Evolutionary conservation across 176 grass and related monocot species (phyloP).

Genomic region (Triticum dicoccoides): DNA sequence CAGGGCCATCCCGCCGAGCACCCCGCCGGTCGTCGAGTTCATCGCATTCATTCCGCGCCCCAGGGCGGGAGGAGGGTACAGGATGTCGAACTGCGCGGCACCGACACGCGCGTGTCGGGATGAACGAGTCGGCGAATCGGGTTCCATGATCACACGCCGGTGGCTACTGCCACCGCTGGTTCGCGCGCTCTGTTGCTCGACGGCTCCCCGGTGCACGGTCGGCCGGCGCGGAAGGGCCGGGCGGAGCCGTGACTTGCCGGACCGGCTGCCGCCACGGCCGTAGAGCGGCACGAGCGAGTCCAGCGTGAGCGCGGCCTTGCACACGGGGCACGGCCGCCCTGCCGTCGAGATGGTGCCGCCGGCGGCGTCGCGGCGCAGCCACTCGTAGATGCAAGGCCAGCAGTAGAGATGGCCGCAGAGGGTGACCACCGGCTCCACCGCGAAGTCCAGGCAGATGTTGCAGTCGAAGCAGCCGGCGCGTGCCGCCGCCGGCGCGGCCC

Average conservation of each 20-base stretch:
- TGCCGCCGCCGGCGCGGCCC: neutral
- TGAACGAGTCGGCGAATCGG: neutral
- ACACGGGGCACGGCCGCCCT: conserved; percentile 65
- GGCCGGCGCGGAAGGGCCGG: conserved; percentile 47
- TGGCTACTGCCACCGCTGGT: neutral
- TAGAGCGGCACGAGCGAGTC: conserved; percentile 80
- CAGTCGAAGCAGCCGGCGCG: conserved; percentile 73
- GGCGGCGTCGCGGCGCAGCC: conserved; percentile 47
- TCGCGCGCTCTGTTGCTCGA: neutral
- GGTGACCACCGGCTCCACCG: conserved; percentile 81
- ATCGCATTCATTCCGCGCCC: conserved; percentile 15
- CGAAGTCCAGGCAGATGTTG: conserved; percentile 89
- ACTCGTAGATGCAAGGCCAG: conserved; percentile 98
- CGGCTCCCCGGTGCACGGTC: conserved; percentile 16
- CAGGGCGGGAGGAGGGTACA: neutral
- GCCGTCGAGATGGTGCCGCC: neutral
- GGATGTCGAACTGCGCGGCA: neutral
- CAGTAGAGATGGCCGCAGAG: conserved; percentile 96
- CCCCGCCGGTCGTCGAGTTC: conserved; percentile 51
- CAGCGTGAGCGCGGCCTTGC: conserved; percentile 58
- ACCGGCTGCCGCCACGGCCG: conserved; percentile 53
- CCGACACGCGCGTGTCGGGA: neutral
- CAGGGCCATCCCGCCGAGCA: conserved; percentile 50
- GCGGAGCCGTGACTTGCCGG: conserved; percentile 17
- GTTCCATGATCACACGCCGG: neutral